phyloP scores from a whole-genome alignment of 1,284 basidiomycete genomes.

The Xanthoconium separans region DNA sequence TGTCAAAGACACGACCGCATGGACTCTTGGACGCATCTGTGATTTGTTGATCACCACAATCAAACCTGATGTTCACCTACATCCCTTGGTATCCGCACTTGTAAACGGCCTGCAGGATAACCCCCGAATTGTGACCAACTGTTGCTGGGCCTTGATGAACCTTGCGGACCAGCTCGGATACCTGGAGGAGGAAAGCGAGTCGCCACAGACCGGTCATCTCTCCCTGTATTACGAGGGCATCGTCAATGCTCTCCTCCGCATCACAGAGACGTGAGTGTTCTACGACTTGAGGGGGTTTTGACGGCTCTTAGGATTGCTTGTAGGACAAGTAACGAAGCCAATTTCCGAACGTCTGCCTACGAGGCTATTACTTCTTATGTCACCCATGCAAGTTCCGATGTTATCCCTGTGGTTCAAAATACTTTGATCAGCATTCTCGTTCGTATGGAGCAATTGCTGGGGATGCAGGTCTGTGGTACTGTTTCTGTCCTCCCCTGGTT shows the following conservation, averaged over 20 bases:
- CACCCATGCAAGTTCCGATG: constrained; percentile 79
- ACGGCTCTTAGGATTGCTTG: constrained; percentile 15
- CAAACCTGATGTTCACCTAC: constrained; percentile 87
- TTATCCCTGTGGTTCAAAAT: constrained; percentile 80
- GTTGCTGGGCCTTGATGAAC: constrained; percentile 97
- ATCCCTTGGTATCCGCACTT: constrained; percentile 81
- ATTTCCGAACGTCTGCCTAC: constrained; percentile 94
- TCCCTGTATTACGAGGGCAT: constrained; percentile 91
- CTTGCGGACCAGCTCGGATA: constrained; percentile 82
- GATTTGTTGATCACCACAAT: constrained; percentile 88
- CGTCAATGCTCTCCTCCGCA: constrained; percentile 75
- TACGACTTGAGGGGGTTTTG: background rate
- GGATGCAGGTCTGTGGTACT: constrained; percentile 59
- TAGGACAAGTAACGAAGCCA: constrained; percentile 85
- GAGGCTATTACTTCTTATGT: constrained; percentile 92
- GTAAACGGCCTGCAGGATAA: constrained; percentile 82
- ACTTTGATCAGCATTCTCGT: constrained; percentile 81
- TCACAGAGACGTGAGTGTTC: constrained; percentile 76
- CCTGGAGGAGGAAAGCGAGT: constrained; percentile 56
- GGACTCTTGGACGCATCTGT: constrained; percentile 96
- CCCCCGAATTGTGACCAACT: constrained; percentile 89
- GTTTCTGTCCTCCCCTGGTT: constrained; percentile 1
- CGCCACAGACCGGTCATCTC: constrained; percentile 57
- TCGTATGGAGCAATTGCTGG: constrained; percentile 87
- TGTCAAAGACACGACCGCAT: constrained; percentile 97